phyloP scores from a whole-genome alignment of 1,284 basidiomycete genomes.

The Singerocomus inundabilis region DNA sequence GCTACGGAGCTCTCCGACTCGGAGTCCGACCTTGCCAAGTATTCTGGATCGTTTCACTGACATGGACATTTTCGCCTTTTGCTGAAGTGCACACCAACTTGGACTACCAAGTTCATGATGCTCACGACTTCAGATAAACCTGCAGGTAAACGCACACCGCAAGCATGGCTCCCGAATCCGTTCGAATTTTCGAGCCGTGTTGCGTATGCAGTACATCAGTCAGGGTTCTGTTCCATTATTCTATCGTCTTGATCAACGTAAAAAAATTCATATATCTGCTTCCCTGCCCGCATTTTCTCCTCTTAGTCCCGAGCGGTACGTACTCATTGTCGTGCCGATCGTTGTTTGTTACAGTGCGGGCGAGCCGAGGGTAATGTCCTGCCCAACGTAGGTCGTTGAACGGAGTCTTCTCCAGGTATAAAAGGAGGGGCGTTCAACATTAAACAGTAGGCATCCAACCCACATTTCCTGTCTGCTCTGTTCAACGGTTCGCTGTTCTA shows the following conservation, averaged over 20 bases:
- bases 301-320: background rate
- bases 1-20: too few relatives aligned
- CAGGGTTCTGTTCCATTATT: background rate
- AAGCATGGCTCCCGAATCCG: background rate
- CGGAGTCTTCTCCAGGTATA: slow-evolving; percentile 16
- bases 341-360: slow-evolving; percentile 6
- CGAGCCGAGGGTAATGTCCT: background rate
- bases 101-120: too few relatives aligned
- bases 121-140: background rate
- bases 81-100: too few relatives aligned
- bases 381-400: slow-evolving; percentile 6
- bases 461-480: background rate
- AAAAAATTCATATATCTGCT: background rate
- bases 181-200: background rate
- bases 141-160: background rate
- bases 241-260: slow-evolving; percentile 1
- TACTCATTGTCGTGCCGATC: background rate
- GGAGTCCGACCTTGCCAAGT: too few relatives aligned
- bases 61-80: too few relatives aligned
- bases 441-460: background rate
- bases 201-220: background rate
- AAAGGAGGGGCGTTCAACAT: background rate
- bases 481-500: background rate
- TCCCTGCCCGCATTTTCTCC: background rate
- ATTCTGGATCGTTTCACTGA: too few relatives aligned